Evolutionary conservation across 257 asterid species (phyloP).

Genomic region (Nicotiana sylvestris): DNA sequence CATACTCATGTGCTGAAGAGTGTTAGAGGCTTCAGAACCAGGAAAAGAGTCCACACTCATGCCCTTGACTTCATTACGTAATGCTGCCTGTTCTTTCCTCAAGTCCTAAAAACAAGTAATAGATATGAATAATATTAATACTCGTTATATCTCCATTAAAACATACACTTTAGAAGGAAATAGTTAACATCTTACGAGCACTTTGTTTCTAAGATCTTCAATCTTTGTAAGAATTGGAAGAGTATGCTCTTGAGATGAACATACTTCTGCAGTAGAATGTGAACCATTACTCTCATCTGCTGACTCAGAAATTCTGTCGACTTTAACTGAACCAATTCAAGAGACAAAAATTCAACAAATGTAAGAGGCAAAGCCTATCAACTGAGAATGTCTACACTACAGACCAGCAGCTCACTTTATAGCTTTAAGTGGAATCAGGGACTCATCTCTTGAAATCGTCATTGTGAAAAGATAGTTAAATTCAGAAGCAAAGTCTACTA

Average conservation of each 20-base stretch:
- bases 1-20: constrained; percentile 69
- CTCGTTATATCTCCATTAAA: background rate
- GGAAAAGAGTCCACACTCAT: constrained; percentile 50
- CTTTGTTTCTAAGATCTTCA: constrained; percentile 47
- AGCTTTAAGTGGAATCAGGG: background rate
- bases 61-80: constrained; percentile 59
- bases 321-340: constrained; percentile 1
- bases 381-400: background rate
- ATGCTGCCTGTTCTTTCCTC: constrained; percentile 44
- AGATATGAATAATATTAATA: background rate
- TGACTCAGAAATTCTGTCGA: background rate
- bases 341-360: background rate
- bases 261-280: constrained; percentile 31
- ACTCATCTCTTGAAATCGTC: background rate
- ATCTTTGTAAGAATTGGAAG: constrained; percentile 54
- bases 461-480: background rate
- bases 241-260: constrained; percentile 39
- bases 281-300: constrained; percentile 35
- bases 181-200: constrained; percentile 43
- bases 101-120: constrained; percentile 15
- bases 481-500: background rate
- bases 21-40: constrained; percentile 43
- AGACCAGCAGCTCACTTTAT: constrained; percentile 3
- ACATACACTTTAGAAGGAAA: background rate
- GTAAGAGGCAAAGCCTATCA: background rate